phyloP scores from a whole-genome alignment of 257 asterid species.

The Parsonsia alboflavescens region DNA sequence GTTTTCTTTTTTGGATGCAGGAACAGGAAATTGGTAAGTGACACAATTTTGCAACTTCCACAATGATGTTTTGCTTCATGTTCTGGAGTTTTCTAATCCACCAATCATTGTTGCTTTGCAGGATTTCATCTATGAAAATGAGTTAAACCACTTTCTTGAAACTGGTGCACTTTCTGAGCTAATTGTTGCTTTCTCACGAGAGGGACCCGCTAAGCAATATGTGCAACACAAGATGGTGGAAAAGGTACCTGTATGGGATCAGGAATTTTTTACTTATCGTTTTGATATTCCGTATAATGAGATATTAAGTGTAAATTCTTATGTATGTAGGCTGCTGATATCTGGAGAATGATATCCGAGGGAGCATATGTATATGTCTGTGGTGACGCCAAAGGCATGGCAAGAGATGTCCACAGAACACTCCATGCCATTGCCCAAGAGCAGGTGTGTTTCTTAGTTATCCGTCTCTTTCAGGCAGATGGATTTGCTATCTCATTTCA shows the following conservation, averaged over 20 bases:
- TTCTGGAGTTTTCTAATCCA: conserved; percentile 2
- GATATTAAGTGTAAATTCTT: conserved; percentile 1
- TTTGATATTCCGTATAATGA: neutral
- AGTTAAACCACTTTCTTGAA: conserved; percentile 53
- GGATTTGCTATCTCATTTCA: neutral
- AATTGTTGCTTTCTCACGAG: conserved; percentile 87
- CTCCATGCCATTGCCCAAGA: conserved; percentile 85
- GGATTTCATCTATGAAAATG: conserved; percentile 92
- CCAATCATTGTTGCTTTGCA: conserved; percentile 20
- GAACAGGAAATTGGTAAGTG: conserved; percentile 75
- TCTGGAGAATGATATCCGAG: conserved; percentile 83
- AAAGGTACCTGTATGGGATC: conserved; percentile 39
- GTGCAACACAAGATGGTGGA: conserved; percentile 94
- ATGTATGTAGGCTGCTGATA: conserved; percentile 52
- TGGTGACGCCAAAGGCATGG: conserved; percentile 99
- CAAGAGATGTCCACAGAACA: conserved; percentile 95
- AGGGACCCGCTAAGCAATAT: conserved; percentile 82
- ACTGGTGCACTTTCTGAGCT: conserved; percentile 87
- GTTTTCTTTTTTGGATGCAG: conserved; percentile 90
- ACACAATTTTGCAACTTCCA: neutral
- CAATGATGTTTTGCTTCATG: neutral
- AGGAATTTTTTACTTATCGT: neutral
- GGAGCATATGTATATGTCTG: conserved; percentile 88
- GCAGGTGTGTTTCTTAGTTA: conserved; percentile 49
- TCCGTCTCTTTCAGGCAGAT: neutral